Conservation (phyloP, 2,329 filamentous ascomycete species). For the Sodiomyces alkalinus region DNA sequence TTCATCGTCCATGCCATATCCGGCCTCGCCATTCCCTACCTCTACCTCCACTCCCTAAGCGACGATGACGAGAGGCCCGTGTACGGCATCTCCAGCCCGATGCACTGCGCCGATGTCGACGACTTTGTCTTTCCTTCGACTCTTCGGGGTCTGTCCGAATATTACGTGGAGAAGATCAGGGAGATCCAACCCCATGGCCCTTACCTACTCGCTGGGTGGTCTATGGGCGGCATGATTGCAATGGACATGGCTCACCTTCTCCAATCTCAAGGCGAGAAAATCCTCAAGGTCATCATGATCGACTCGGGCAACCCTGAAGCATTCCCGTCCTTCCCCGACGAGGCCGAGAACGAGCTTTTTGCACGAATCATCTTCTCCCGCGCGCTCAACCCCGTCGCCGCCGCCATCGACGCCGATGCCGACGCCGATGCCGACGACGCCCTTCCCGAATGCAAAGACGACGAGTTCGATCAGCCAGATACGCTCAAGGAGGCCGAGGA, state of each 20-base stretch:
- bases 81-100: constrained; percentile 11
- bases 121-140: constrained; percentile 8
- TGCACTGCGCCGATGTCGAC: constrained; percentile 8
- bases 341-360: constrained; percentile 6
- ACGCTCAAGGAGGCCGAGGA: too few species aligned
- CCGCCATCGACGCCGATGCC: background rate
- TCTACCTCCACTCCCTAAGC: constrained; percentile 9
- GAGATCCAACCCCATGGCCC: constrained; percentile 10
- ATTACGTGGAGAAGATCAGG: constrained; percentile 9
- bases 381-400: background rate
- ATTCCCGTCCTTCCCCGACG: constrained; percentile 7
- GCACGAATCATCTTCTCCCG: constrained; percentile 3
- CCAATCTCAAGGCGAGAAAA: constrained; percentile 6
- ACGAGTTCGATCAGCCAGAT: background rate
- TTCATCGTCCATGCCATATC: constrained; percentile 11
- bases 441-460: background rate
- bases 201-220: constrained; percentile 12
- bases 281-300: constrained; percentile 12
- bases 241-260: constrained; percentile 12
- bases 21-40: constrained; percentile 10
- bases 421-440: constrained; percentile 4
- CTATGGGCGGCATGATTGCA: constrained; percentile 12
- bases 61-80: constrained; percentile 8
- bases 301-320: constrained; percentile 12
- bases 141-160: constrained; percentile 8